Percentiles rank a stretch among this genome's conserved stretches.
Evolutionary conservation across 1,284 basidiomycete genomes (phyloP).

Genomic region (Ustilago bromivora): DNA sequence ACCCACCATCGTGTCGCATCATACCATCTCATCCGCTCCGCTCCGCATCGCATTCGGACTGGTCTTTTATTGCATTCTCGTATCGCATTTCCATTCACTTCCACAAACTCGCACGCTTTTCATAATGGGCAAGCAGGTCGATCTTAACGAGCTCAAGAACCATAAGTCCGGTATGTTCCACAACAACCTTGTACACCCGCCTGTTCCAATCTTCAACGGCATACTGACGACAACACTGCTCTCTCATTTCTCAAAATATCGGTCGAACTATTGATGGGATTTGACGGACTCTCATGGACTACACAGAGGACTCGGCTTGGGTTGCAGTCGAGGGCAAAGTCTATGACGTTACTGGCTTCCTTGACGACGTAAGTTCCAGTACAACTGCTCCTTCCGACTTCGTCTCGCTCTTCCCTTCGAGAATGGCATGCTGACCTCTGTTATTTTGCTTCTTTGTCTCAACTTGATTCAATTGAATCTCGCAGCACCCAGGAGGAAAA

Average conservation of each 20-base stretch:
- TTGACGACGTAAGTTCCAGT: conserved; percentile 60
- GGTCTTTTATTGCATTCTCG: conserved; percentile 8
- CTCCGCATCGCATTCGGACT: conserved; percentile 13
- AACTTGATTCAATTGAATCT: not conserved
- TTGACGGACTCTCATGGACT: not conserved
- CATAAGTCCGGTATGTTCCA: conserved; percentile 59
- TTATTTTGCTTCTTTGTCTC: not conserved
- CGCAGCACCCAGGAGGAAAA: conserved; percentile 67
- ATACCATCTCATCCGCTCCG: conserved; percentile 10
- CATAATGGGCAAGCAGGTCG: conserved; percentile 56
- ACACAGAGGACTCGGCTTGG: conserved; percentile 67
- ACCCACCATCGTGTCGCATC: conserved; percentile 11
- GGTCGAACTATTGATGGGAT: too few relatives aligned
- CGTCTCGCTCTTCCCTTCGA: not conserved
- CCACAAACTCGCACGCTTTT: not conserved
- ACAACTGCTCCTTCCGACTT: not conserved
- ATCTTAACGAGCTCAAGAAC: conserved; percentile 59
- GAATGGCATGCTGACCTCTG: not conserved
- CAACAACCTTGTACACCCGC: too few relatives aligned
- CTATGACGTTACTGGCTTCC: conserved; percentile 68
- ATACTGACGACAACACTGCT: conserved; percentile 4
- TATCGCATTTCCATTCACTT: conserved; percentile 8
- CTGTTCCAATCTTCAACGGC: too few relatives aligned
- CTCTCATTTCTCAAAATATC: not conserved
- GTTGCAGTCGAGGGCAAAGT: conserved; percentile 66